Base-by-base conservation (phyloP, 1,284 basidiomycete species). In the Anthracocystis setariae region DNA sequence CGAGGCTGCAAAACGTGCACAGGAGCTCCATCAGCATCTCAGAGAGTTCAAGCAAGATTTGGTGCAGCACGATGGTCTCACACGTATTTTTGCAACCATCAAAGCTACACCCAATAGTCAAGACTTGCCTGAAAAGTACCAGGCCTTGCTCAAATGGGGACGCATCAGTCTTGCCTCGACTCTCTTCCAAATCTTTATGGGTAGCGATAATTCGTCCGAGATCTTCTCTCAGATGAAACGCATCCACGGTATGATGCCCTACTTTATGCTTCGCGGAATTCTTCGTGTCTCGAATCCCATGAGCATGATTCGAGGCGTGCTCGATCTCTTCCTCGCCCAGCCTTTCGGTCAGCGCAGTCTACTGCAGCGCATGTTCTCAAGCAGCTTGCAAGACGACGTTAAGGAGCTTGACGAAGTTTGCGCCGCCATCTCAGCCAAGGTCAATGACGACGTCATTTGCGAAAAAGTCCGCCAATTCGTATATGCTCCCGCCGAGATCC, bases 291-390 rank as follows among this genome's bases (percentile, higher is more conserved):
- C 92, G 57, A 99, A 98, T 83, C 95, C 95, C 1, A 90, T 98
- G 73, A 88, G 89, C 15, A 98, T 98, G 95, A 94, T 98, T 75
- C 88, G 95, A 71, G 88, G 89, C 83, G 60, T 97, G 3, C 86
- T 98, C 55, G 96, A 99, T 79, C 87, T 99, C 37, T 98, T 99
- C 86, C 87, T 98, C n/a, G 96, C 95, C 1, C 90, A 94, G 78
- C 96, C 96, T 0, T 98, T 98, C 81, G 95, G 95, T 8, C 92
- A 93, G 5, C 89, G 89, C 68, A 94, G 92, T 82, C 86, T 99
- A 25, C 49, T 77, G 43, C 70, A 77, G 42, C 93, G 92, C 56
- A 97, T 98, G 93, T 97, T 97, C 84, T 93, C 92, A 0, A 91
- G 91, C 62, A 93, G 91, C 0, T 84, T 98, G 44, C 88, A 90